These are phyloP conservation scores for Colletotrichum tanaceti DNA, from an alignment of 2,329 filamentous ascomycete species.

Conservation along the genomic window DNA sequence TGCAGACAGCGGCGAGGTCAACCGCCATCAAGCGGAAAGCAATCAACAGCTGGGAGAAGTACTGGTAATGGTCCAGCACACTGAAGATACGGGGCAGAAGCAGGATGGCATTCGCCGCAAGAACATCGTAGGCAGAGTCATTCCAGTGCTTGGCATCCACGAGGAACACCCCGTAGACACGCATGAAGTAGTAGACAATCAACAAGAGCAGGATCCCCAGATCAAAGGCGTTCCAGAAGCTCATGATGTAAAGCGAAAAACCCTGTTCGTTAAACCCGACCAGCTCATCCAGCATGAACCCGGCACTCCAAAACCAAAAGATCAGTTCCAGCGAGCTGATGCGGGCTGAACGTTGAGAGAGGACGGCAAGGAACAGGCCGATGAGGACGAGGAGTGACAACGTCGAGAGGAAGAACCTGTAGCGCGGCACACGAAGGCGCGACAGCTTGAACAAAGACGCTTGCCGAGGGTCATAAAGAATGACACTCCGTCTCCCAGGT, in stretches of 20 bases:
- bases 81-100: constrained; percentile 93
- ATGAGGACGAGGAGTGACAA: constrained; percentile 87
- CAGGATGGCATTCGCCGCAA: constrained; percentile 89
- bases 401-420: constrained; percentile 90
- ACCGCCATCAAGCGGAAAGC: constrained; percentile 95
- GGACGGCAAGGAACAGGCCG: constrained; percentile 84
- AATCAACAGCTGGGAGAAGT: constrained; percentile 94
- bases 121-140: constrained; percentile 90
- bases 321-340: constrained; percentile 88
- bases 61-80: constrained; percentile 92
- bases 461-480: constrained; percentile 88
- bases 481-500: constrained; percentile 77
- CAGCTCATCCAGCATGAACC: constrained; percentile 96
- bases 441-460: constrained; percentile 94
- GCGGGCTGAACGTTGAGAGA: constrained; percentile 77
- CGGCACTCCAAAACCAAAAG: constrained; percentile 98
- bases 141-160: constrained; percentile 81
- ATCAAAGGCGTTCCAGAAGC: constrained; percentile 97
- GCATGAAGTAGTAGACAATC: constrained; percentile 89
- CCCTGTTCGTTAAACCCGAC: constrained; percentile 97
- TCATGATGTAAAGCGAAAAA: constrained; percentile 96
- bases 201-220: constrained; percentile 88
- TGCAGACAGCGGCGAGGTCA: constrained; percentile 85
- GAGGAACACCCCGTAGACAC: constrained; percentile 87
- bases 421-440: constrained; percentile 87